A percentile compares a stretch with the other conserved stretches of the same genome.
Conservation (phyloP, 2,329 filamentous ascomycete species). For the Beauveria australis region DNA sequence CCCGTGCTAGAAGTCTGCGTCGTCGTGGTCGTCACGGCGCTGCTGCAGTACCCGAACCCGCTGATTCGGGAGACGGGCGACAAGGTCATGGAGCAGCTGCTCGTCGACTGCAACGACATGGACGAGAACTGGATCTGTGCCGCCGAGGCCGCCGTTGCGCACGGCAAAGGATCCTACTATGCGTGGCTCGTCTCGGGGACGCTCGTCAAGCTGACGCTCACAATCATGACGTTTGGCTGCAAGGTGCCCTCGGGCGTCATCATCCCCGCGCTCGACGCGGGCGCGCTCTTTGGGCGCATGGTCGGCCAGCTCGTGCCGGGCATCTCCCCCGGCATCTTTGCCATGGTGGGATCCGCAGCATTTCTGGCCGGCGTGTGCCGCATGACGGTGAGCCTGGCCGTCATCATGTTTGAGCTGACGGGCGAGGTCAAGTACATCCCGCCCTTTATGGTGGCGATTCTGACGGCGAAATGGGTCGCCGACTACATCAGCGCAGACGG, state of each 20-base stretch:
- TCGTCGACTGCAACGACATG: slow-evolving; percentile 78
- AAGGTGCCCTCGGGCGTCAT: slow-evolving; percentile 94
- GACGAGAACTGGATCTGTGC: slow-evolving; percentile 84
- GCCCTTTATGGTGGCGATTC: slow-evolving; percentile 97
- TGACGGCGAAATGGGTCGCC: slow-evolving; percentile 97
- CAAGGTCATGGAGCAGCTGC: slow-evolving; percentile 84
- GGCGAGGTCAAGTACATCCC: slow-evolving; percentile 93
- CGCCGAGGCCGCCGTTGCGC: slow-evolving; percentile 70
- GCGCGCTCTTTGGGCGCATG: slow-evolving; percentile 80
- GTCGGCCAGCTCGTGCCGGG: slow-evolving; percentile 83
- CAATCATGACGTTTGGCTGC: slow-evolving; percentile 84
- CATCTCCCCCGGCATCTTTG: slow-evolving; percentile 89
- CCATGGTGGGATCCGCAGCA: slow-evolving; percentile 89
- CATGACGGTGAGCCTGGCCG: slow-evolving; percentile 96
- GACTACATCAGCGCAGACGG: slow-evolving; percentile 51
- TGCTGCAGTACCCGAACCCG: slow-evolving; percentile 91
- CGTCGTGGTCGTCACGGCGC: slow-evolving; percentile 70
- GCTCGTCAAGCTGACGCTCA: slow-evolving; percentile 74
- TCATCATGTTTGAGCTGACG: slow-evolving; percentile 98
- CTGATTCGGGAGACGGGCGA: slow-evolving; percentile 92
- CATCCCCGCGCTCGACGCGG: slow-evolving; percentile 91
- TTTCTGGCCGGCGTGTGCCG: slow-evolving; percentile 86
- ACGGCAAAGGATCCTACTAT: slow-evolving; percentile 59
- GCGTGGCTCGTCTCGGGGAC: slow-evolving; percentile 75
- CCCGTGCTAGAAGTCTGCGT: slow-evolving; percentile 72